Evolutionary conservation across 1,139 yeast species (phyloP), one percentile per base, ranked within the genome.

Genomic region (Cylindricascospora bacillispora): DNA sequence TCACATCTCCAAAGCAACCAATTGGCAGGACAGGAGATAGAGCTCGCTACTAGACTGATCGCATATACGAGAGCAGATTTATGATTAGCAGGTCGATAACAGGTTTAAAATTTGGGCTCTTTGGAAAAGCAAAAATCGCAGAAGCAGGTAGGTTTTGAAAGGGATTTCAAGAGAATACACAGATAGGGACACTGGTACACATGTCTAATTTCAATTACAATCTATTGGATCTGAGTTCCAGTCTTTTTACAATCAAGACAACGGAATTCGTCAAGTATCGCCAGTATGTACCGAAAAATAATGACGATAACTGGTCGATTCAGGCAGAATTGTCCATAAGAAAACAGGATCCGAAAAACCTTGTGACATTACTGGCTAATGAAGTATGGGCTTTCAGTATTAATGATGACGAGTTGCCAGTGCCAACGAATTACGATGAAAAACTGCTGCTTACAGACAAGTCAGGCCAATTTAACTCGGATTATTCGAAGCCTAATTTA

Each of bases 261-360:
- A 38, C 52, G n/a, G 42, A 39, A 10, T 45, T 47, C 36, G 37
- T 54, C 25, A 52, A 52, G 26, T 52, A 51, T 28, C 41, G 43
- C 13, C 58, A 54, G 25, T 54, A 49, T 28, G 32, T 45, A 14
- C 54, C 54, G 5, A 42, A 40, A 27, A 44, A 44, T 16, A 43
- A 49, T n/a, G 61, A 57, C 29, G 62, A 58, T 28, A 60, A 59
- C 31, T 47, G 57, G 41, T 47, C 77, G 9, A 57, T 74, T 12
- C 78, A 74, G 39, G 65, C 76, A 29, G 86, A 77, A 46, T 59
- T 77, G 24, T 52, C 59, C 18, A 57, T 77, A 30, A 59, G 86
- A 31, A 61, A 63, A 39, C 54, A 62, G 21, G 52, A 68, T 36
- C 71, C 78, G 2, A 59, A 60, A 29, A 65, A 68, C 6, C 54